Conservation (phyloP, 495 filamentous ascomycete species). For the Astrothelium subdiscretum region DNA sequence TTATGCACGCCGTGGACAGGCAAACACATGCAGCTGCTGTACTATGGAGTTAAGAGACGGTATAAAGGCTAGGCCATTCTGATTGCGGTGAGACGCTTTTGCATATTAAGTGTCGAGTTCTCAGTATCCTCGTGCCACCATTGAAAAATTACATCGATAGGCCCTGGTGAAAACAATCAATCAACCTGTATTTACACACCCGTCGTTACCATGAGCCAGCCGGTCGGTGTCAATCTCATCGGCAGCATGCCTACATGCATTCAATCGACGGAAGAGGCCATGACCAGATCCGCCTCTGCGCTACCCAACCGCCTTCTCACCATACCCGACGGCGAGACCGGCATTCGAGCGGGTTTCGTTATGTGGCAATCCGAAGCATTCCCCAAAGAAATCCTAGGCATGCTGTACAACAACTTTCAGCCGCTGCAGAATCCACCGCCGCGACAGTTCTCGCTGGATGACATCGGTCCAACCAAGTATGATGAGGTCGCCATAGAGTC, state of each 20-base stretch:
- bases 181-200: not conserved
- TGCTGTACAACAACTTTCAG: slow-evolving; percentile 9
- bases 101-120: no score
- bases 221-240: slow-evolving; percentile 19
- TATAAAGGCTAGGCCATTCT: no score
- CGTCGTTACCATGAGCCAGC: slow-evolving; percentile 2
- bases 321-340: slow-evolving; percentile 36
- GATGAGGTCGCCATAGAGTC: slow-evolving; percentile 29
- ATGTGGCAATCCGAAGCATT: slow-evolving; percentile 26
- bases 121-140: no score
- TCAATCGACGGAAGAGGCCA: slow-evolving; percentile 23
- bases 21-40: no score
- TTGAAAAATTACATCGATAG: no score
- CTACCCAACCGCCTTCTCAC: slow-evolving; percentile 26
- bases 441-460: slow-evolving; percentile 19
- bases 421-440: slow-evolving; percentile 7
- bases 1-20: no score
- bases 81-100: no score
- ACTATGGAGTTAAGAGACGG: no score
- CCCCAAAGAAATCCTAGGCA: slow-evolving; percentile 13
- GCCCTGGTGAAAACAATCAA: no score
- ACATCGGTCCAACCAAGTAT: slow-evolving; percentile 26
- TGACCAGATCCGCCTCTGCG: slow-evolving; percentile 14
- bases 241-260: slow-evolving; percentile 28
- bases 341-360: slow-evolving; percentile 27